Evolutionary conservation across 345 rosid species (phyloP), one percentile per base, ranked within the genome.

Genomic region (Cardamine occulta): DNA sequence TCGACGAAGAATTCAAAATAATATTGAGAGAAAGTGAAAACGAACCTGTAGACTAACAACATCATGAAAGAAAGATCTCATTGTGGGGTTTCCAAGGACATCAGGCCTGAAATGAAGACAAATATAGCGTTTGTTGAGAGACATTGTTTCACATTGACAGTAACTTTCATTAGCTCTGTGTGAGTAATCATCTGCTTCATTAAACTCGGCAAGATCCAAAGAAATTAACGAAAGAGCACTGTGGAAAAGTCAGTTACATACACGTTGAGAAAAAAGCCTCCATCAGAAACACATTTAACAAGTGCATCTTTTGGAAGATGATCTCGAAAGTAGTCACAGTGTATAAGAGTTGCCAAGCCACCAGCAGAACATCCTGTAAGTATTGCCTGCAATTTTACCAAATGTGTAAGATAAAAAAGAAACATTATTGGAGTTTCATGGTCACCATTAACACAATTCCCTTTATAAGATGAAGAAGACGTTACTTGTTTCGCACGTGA

Each of bases 331-430:
- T 84, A 79, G 68, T 94, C 96, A 66, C 97, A 94, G 63, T 91
- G 96, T 68, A 90, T 88, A 70, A 91, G 84, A 49, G 97, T 72
- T 62, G 98, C 93, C 84, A 94, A 83, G 18, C 96, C 97, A 56
- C 98, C 98, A 45, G 98, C 96, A 79, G 98, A 94, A 81, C 98
- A 94, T 79, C 98, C 98, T 57, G 97, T 55, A 68, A 94, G 93
- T 79, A 91, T 79, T 35, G 95, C 97, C 97, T 91, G 82, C 76
- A 79, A 42, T 64, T 70, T 56, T 17, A 65, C 24, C 71, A 63
- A 26, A 70, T 28, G 1, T 31, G 45, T 23, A 67, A 12, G 15
- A 31, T 18, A 18, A 13, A 48, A 4, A 48, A 28, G 3, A 31
- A 19, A 32, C 0, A 42, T 64, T 54, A 54, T 24, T 24, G 26